phyloP scores from a whole-genome alignment of 208 protist species.

The Naegleria gruberi region DNA sequence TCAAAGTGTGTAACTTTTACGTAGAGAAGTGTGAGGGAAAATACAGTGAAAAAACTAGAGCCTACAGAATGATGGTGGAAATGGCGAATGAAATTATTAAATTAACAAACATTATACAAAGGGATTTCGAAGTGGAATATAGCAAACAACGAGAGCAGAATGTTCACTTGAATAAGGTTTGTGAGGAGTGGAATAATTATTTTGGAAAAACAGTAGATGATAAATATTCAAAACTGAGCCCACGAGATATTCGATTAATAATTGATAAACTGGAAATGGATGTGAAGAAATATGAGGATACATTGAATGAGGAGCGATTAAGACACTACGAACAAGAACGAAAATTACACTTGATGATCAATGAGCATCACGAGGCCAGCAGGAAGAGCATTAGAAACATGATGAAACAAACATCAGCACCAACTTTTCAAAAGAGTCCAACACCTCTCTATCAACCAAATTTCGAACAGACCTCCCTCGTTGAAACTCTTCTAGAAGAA shows the following conservation, averaged over 20 bases:
- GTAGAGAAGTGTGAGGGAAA: not conserved
- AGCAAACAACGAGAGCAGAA: not conserved
- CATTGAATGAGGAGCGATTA: not conserved
- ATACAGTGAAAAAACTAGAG: not conserved
- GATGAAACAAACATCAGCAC: not conserved
- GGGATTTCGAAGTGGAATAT: not conserved
- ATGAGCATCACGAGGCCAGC: not conserved
- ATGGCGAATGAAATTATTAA: not conserved
- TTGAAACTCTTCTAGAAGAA: not conserved
- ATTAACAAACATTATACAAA: not conserved
- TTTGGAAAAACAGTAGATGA: not conserved
- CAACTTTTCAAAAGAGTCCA: not conserved
- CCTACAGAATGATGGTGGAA: not conserved
- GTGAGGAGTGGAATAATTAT: not conserved
- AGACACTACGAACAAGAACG: not conserved
- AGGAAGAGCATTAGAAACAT: not conserved
- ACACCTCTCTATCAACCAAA: not conserved
- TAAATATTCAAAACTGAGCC: not conserved
- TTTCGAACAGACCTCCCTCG: not conserved
- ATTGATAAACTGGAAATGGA: not conserved
- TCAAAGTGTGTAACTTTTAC: not conserved
- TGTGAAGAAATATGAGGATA: not conserved
- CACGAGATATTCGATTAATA: not conserved
- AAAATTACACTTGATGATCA: not conserved
- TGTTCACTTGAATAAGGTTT: not conserved